A percentile compares a stretch with the other conserved stretches of the same genome.
Conservation (phyloP, 2,329 filamentous ascomycete species). For the Cercospora beticola region DNA sequence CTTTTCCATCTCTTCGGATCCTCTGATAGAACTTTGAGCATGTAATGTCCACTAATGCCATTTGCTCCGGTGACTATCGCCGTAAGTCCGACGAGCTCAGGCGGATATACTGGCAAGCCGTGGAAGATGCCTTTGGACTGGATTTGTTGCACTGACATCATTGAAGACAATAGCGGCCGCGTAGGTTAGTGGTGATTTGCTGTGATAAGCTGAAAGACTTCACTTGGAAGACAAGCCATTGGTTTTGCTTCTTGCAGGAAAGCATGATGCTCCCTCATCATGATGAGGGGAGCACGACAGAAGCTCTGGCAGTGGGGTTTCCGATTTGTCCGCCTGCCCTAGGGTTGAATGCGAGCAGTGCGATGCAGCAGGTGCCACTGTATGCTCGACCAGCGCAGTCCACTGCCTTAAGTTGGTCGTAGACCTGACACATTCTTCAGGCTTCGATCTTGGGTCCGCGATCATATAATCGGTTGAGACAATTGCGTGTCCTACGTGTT, state of each 20-base stretch:
- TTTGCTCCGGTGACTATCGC: constrained; percentile 57
- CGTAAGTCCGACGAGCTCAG: constrained; percentile 45
- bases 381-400: neutral
- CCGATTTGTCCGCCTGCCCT: neutral
- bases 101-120: constrained; percentile 49
- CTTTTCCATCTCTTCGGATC: constrained; percentile 53
- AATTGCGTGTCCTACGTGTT: neutral
- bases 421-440: neutral
- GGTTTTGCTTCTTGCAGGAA: neutral
- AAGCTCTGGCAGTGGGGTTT: neutral
- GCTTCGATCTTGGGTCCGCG: neutral
- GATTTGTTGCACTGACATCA: constrained; percentile 27
- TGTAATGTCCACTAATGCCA: constrained; percentile 54
- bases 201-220: neutral
- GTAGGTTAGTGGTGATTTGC: neutral
- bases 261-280: neutral
- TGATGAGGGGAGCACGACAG: neutral
- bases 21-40: constrained; percentile 50
- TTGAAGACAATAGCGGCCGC: neutral
- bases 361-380: neutral
- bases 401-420: neutral
- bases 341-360: neutral
- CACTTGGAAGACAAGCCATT: neutral
- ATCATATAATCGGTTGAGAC: constrained; percentile 6
- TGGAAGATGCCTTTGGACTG: constrained; percentile 50